Conservation (phyloP, 2,329 filamentous ascomycete genomes). For the Phialophora tarda region DNA sequence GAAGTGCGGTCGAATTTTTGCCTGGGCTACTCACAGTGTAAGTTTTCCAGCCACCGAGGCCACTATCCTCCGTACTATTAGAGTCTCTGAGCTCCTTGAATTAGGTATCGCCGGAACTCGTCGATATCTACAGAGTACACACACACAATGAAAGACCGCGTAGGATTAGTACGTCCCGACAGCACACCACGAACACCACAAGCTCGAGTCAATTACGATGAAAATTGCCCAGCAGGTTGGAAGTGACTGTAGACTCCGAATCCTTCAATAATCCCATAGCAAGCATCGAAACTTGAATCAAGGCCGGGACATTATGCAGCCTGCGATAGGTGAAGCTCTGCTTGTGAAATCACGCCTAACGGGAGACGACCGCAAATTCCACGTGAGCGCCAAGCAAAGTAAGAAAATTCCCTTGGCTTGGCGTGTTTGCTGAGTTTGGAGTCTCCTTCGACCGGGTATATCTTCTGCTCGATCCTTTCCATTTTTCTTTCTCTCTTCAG, state of each 20-base stretch:
- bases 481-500: slow-evolving; percentile 1
- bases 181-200: neutral
- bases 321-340: neutral
- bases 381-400: neutral
- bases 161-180: neutral
- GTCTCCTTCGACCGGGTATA: neutral
- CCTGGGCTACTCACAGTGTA: neutral
- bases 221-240: neutral
- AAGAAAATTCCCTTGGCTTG: neutral
- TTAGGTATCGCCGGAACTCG: neutral
- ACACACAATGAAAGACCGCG: neutral
- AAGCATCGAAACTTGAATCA: neutral
- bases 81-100: neutral
- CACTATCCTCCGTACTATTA: too few relatives aligned
- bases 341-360: neutral
- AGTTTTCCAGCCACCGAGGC: neutral
- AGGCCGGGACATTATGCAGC: neutral
- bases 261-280: neutral
- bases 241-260: neutral
- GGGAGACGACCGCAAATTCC: neutral
- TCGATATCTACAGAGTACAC: neutral
- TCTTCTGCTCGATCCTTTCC: neutral
- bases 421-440: neutral
- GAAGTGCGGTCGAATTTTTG: neutral
- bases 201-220: neutral